phyloP scores from a whole-genome alignment of 2,329 filamentous ascomycete genomes.

The Xylaria digitata region DNA sequence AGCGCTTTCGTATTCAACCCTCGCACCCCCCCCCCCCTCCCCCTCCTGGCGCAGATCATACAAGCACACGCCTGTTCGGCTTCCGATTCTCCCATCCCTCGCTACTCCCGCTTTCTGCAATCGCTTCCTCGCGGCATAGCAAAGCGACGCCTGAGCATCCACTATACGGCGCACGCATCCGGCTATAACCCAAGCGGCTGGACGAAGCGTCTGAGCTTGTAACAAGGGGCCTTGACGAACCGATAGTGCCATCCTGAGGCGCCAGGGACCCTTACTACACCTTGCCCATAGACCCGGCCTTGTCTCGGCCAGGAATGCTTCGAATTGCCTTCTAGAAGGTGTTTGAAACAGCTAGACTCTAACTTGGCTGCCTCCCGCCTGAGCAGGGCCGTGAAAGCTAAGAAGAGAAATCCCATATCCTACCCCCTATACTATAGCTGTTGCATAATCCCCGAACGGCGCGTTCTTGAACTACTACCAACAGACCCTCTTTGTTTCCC shows the following conservation, averaged over 20 bases:
- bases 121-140: conserved; percentile 11
- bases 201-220: conserved; percentile 40
- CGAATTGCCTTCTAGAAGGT: conserved; percentile 36
- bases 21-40: conserved; percentile 34
- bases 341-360: conserved; percentile 30
- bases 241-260: conserved; percentile 29
- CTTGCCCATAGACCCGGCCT: conserved; percentile 10
- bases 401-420: conserved; percentile 14
- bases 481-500: conserved; percentile 42
- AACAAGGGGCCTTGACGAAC: conserved; percentile 41
- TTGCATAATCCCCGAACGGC: conserved; percentile 36
- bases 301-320: conserved; percentile 27
- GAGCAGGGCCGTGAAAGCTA: conserved; percentile 22
- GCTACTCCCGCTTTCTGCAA: conserved; percentile 19
- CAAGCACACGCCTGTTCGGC: conserved; percentile 30
- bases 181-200: conserved; percentile 29
- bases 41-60: conserved; percentile 46
- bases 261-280: conserved; percentile 13
- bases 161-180: conserved; percentile 7
- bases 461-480: conserved; percentile 15
- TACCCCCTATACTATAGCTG: conserved; percentile 27
- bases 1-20: conserved; percentile 27
- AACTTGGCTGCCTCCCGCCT: conserved; percentile 34
- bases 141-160: conserved; percentile 13
- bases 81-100: conserved; percentile 20